Conservation (phyloP, 2,329 filamentous ascomycete species). For the Trichophyton simii region DNA sequence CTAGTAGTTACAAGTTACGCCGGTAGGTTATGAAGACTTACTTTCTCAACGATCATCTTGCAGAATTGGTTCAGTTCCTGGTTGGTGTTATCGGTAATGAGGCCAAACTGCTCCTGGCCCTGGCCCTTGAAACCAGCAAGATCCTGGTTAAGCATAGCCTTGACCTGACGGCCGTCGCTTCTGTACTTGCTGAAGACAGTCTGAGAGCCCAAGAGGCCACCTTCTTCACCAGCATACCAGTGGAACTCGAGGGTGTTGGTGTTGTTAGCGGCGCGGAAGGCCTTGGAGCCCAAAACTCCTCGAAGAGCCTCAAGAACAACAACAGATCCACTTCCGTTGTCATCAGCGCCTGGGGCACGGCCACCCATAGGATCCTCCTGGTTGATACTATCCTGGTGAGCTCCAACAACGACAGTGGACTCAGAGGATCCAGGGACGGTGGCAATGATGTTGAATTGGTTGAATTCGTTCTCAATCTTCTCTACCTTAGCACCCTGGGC, state of each 20-base stretch:
- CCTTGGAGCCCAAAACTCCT: slow-evolving; percentile 58
- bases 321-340: slow-evolving; percentile 84
- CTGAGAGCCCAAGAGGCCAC: slow-evolving; percentile 73
- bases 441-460: slow-evolving; percentile 82
- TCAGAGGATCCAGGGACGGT: slow-evolving; percentile 77
- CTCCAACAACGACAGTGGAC: slow-evolving; percentile 76
- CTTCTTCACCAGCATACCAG: slow-evolving; percentile 35
- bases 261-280: slow-evolving; percentile 47
- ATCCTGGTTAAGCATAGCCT: slow-evolving; percentile 96
- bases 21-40: slow-evolving; percentile 21
- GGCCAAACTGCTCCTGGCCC: slow-evolving; percentile 74
- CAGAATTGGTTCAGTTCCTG: slow-evolving; percentile 73
- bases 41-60: slow-evolving; percentile 68
- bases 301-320: slow-evolving; percentile 89
- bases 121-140: slow-evolving; percentile 91
- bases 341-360: slow-evolving; percentile 79
- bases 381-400: slow-evolving; percentile 93
- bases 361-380: slow-evolving; percentile 57
- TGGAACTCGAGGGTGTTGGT: slow-evolving; percentile 90
- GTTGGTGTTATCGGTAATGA: slow-evolving; percentile 88
- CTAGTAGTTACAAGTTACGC: neutral
- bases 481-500: slow-evolving; percentile 58
- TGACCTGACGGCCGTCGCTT: slow-evolving; percentile 59
- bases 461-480: slow-evolving; percentile 73
- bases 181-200: slow-evolving; percentile 78